Evolutionary conservation across 2,329 filamentous ascomycete genomes (phyloP).

Genomic region (Colletotrichum sp.): DNA sequence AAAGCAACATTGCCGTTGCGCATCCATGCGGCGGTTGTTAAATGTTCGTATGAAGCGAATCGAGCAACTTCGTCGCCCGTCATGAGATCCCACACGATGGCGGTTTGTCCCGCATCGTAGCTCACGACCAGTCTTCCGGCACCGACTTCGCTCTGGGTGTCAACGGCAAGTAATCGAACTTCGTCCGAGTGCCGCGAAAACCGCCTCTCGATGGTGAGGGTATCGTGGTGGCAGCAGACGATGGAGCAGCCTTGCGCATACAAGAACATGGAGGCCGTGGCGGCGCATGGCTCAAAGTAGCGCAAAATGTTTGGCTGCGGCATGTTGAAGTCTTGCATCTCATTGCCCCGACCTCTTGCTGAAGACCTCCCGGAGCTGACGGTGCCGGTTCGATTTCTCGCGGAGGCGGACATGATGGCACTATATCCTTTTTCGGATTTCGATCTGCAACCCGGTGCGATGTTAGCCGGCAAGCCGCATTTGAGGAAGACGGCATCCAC

Average conservation of each 20-base stretch:
- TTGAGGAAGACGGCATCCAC: slow-evolving; percentile 23
- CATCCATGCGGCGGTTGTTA: slow-evolving; percentile 93
- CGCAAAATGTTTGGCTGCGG: slow-evolving; percentile 52
- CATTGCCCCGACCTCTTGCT: slow-evolving; percentile 45
- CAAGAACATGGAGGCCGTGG: slow-evolving; percentile 88
- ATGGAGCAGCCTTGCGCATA: slow-evolving; percentile 85
- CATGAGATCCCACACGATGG: slow-evolving; percentile 96
- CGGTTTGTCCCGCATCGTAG: slow-evolving; percentile 89
- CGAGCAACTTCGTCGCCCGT: slow-evolving; percentile 88
- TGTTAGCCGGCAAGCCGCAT: slow-evolving; percentile 31
- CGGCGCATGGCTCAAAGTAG: slow-evolving; percentile 85
- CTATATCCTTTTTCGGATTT: slow-evolving; percentile 37
- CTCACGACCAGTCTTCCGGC: slow-evolving; percentile 88
- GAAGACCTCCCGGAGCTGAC: slow-evolving; percentile 63
- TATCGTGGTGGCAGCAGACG: slow-evolving; percentile 91
- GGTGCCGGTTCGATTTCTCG: slow-evolving; percentile 64
- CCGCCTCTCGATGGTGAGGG: slow-evolving; percentile 82
- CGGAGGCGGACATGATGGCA: slow-evolving; percentile 62
- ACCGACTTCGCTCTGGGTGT: slow-evolving; percentile 88
- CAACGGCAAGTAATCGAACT: slow-evolving; percentile 83
- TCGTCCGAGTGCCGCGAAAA: slow-evolving; percentile 87
- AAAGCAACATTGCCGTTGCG: slow-evolving; percentile 95
- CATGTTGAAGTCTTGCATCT: slow-evolving; percentile 60
- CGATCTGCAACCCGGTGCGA: slow-evolving; percentile 21
- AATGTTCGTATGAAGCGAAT: slow-evolving; percentile 90